Percentiles rank a stretch among this genome's conserved stretches.
These are phyloP conservation scores for Sherardia arvensis DNA, from an alignment of 257 asterid species.

Conservation along the genomic window DNA sequence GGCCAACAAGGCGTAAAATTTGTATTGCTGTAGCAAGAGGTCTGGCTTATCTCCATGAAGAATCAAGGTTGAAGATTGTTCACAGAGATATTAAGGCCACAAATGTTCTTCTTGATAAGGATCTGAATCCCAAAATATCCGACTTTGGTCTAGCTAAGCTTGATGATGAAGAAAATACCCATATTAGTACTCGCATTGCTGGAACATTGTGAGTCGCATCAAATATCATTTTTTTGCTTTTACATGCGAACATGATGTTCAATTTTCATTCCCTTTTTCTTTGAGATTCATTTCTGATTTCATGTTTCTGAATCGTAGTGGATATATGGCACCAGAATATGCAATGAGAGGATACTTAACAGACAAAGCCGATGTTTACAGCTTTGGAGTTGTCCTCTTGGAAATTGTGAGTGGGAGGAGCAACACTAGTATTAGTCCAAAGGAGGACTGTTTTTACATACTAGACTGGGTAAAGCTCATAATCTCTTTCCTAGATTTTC, in stretches of 20 bases:
- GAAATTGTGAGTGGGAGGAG: no score
- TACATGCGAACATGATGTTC: no score
- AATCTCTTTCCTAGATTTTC: not conserved
- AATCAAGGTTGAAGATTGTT: no score
- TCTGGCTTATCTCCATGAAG: constrained; percentile 21
- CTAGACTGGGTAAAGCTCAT: constrained; percentile 21
- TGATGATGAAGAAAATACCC: constrained; percentile 22
- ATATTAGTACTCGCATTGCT: no score
- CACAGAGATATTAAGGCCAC: constrained; percentile 24
- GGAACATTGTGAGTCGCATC: no score
- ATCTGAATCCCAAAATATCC: constrained; percentile 22
- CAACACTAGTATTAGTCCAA: constrained; percentile 18
- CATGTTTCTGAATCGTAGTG: constrained; percentile 11
- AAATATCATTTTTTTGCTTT: not conserved
- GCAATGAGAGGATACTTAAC: no score
- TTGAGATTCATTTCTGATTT: not conserved
- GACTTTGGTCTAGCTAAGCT: constrained; percentile 33
- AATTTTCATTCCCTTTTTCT: no score
- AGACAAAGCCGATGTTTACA: no score
- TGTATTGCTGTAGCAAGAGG: constrained; percentile 25
- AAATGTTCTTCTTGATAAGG: constrained; percentile 22
- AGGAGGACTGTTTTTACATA: constrained; percentile 10
- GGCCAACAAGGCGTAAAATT: constrained; percentile 21
- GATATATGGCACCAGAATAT: constrained; percentile 38
- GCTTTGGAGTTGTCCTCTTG: no score